Base-by-base conservation (phyloP, 352 stramenopile genomes). In the Pythium phragmiticola region DNA sequence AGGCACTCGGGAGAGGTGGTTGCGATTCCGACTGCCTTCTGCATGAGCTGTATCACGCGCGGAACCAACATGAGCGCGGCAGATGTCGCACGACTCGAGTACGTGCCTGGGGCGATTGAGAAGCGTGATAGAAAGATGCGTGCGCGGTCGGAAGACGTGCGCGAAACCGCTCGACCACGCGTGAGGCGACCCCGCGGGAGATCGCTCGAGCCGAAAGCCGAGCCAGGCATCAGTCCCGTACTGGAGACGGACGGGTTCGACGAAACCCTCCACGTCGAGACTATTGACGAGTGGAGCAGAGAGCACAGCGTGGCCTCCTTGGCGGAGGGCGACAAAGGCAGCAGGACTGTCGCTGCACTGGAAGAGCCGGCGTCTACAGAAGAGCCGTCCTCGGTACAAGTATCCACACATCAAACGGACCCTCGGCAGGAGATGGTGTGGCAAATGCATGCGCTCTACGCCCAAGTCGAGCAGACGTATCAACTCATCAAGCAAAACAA, bases 21-120 rank as follows among this genome's bases (percentile, higher is more conserved):
- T 26, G 39, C n/a, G 8, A 19, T 36, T 0, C 8, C n/a, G 19
- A 47, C 41, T 4, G 21, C 34, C 12, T 28, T 65, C 36, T 65
- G 58, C 58, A 65, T 58, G 41, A 47, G 17, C 48, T 65, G 58
- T 37, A 50, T 57, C 58, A 50, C 26, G 39, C 43, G 14, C 39
- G 41, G n/a, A 7, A 17, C 54, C 7, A 26, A 19, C 33, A 11
- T 30, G 53, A 60, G 53, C 21, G 26, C 53, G 13, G 26, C 21
- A 1, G 53, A 60, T 14, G 26, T 60, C 26, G 54, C 43, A 21
- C 39, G 41, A 26, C 51, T 50, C 54, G 37, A 60, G 37, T 59
- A 34, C 13, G 34, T 49, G n/a, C 37, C 39, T 3, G 41, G 30
- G n/a, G 19, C 39, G 16, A 21, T 51, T 16, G 41, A 23, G 26